These are phyloP conservation scores for Raffaelea albimanens DNA, from an alignment of 2,329 filamentous ascomycete species.

Conservation along the genomic window DNA sequence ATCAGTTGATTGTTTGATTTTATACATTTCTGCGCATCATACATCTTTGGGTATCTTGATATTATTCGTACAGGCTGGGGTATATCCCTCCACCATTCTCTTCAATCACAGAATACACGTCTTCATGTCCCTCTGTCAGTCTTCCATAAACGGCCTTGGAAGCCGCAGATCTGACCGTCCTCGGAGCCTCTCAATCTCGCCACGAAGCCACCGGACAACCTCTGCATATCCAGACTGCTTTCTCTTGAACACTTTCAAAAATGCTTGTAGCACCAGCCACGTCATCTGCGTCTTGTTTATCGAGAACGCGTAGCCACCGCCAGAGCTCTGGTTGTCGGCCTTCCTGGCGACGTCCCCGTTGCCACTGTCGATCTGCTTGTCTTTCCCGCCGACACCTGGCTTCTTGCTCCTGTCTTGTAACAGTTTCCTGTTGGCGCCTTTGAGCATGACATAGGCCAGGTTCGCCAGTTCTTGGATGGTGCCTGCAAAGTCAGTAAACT, in stretches of 20 bases:
- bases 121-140: background rate
- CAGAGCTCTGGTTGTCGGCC: constrained; percentile 28
- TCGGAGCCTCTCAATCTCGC: constrained; percentile 30
- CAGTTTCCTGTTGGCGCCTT: constrained; percentile 19
- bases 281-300: constrained; percentile 50
- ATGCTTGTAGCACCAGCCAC: constrained; percentile 62
- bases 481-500: constrained; percentile 25
- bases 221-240: constrained; percentile 61
- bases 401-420: constrained; percentile 26
- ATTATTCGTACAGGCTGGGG: too few relatives aligned
- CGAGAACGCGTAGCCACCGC: constrained; percentile 39
- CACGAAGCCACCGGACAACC: constrained; percentile 60
- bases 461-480: constrained; percentile 58
- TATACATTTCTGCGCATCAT: background rate
- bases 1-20: background rate
- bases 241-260: constrained; percentile 53
- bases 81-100: too few relatives aligned
- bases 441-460: constrained; percentile 55
- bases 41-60: background rate
- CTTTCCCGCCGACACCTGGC: too few relatives aligned
- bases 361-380: too few relatives aligned
- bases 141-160: constrained; percentile 4
- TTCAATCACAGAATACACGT: background rate
- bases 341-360: too few relatives aligned
- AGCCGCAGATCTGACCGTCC: constrained; percentile 6